Evolutionary conservation across 2,329 filamentous ascomycete genomes (phyloP).

Genomic region (Fusarium concolor): DNA sequence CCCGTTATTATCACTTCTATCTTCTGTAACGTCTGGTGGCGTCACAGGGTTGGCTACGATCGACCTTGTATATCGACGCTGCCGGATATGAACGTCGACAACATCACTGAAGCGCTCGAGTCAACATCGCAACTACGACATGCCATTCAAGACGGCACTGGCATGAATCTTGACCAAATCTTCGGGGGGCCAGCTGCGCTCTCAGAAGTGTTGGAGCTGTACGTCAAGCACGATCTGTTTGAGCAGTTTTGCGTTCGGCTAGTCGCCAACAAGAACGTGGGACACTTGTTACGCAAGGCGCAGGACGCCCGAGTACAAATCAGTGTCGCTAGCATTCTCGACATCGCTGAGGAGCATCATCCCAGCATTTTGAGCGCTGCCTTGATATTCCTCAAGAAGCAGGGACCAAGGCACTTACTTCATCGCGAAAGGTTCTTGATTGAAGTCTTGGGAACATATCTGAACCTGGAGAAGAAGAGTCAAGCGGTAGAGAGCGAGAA

Average conservation of each 20-base stretch:
- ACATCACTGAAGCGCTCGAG: slow-evolving; percentile 22
- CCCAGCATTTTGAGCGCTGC: slow-evolving; percentile 10
- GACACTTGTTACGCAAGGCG: background rate
- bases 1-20: slow-evolving; percentile 62
- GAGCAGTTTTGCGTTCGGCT: slow-evolving; percentile 29
- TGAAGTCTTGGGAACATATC: slow-evolving; percentile 29
- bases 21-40: slow-evolving; percentile 62
- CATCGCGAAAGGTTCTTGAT: slow-evolving; percentile 35
- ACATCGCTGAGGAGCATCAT: slow-evolving; percentile 12
- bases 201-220: slow-evolving; percentile 4
- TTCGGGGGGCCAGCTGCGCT: slow-evolving; percentile 2
- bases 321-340: background rate
- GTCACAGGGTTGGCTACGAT: slow-evolving; percentile 58
- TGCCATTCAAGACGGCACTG: slow-evolving; percentile 6
- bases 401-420: slow-evolving; percentile 17
- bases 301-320: background rate
- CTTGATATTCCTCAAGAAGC: slow-evolving; percentile 4
- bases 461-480: background rate
- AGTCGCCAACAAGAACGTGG: background rate
- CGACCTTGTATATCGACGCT: slow-evolving; percentile 23
- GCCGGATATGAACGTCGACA: background rate
- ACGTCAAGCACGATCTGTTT: slow-evolving; percentile 35
- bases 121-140: slow-evolving; percentile 19
- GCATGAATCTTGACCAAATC: background rate
- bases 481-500: background rate